Percentiles rank a stretch among this genome's conserved stretches.
Conservation (phyloP, 164 flowering plant genomes). For the Santalum album region DNA sequence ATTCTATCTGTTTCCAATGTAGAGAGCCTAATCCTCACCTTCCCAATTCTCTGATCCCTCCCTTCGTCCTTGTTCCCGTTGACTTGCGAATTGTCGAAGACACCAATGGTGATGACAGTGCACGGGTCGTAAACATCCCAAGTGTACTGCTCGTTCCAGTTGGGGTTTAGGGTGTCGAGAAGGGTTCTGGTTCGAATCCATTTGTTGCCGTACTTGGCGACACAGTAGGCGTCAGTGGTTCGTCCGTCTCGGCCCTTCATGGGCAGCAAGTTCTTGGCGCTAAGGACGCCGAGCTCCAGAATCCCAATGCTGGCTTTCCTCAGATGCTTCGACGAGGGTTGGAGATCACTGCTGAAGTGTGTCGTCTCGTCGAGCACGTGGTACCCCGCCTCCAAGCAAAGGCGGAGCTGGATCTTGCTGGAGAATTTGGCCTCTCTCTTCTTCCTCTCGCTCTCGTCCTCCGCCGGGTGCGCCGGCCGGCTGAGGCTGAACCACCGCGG, state of each 20-base stretch:
- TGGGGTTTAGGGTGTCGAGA: conserved; percentile 48
- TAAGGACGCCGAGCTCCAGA: conserved; percentile 68
- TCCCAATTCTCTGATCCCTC: conserved; percentile 64
- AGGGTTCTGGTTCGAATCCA: conserved; percentile 83
- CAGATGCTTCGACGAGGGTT: conserved; percentile 55
- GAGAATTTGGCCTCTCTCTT: conserved; percentile 58
- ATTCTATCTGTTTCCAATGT: conserved; percentile 59
- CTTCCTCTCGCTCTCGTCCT: conserved; percentile 31
- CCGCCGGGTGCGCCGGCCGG: conserved; percentile 5
- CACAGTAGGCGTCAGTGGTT: conserved; percentile 68
- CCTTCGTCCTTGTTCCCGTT: conserved; percentile 34
- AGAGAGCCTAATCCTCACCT: conserved; percentile 69
- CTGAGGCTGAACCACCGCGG: conserved; percentile 52
- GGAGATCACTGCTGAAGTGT: conserved; percentile 76
- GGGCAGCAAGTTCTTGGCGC: conserved; percentile 52
- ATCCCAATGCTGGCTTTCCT: conserved; percentile 51
- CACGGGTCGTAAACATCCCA: conserved; percentile 87
- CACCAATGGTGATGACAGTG: conserved; percentile 78
- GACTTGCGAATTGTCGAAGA: conserved; percentile 63
- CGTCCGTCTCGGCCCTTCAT: conserved; percentile 48
- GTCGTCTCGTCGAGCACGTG: conserved; percentile 88
- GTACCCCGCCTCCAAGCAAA: conserved; percentile 58
- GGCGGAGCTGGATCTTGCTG: conserved; percentile 59
- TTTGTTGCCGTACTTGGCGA: conserved; percentile 83
- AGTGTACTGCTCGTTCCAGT: conserved; percentile 87